Evolutionary conservation across 2,329 filamentous ascomycete genomes (phyloP).

Genomic region (Beauveria brongniartii): DNA sequence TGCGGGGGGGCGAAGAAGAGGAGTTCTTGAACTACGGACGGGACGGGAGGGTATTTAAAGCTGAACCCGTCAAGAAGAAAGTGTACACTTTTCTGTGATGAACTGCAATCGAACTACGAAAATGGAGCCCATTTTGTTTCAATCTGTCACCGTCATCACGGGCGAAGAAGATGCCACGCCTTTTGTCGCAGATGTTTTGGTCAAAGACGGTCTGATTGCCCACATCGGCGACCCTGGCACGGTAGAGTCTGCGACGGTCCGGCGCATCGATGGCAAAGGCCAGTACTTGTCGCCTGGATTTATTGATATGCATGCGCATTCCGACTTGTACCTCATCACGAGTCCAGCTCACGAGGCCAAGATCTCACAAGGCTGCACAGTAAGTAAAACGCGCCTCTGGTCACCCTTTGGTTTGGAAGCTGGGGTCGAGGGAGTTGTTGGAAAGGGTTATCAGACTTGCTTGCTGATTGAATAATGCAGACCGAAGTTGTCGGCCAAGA

Average conservation of each 20-base stretch:
- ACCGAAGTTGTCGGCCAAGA: constrained; percentile 20
- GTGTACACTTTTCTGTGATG: background rate
- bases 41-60: background rate
- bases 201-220: constrained; percentile 15
- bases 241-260: constrained; percentile 10
- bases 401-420: too few species aligned
- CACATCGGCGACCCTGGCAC: constrained; percentile 15
- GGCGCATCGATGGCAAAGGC: constrained; percentile 16
- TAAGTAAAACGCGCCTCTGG: constrained; percentile 7
- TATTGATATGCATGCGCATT: constrained; percentile 21
- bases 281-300: constrained; percentile 17
- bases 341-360: constrained; percentile 18
- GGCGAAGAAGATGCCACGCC: constrained; percentile 16
- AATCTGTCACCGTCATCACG: constrained; percentile 16
- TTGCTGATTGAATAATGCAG: background rate
- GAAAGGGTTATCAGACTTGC: background rate
- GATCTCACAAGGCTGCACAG: constrained; percentile 19
- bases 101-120: too few species aligned
- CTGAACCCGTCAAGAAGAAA: background rate
- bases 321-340: constrained; percentile 18
- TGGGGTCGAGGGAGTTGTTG: background rate
- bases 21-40: background rate
- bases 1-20: background rate
- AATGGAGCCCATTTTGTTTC: constrained; percentile 14
- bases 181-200: constrained; percentile 17